Percentiles rank a stretch among this genome's conserved stretches.
Conservation (phyloP, 148 eudicot species). For the Silene conica region DNA sequence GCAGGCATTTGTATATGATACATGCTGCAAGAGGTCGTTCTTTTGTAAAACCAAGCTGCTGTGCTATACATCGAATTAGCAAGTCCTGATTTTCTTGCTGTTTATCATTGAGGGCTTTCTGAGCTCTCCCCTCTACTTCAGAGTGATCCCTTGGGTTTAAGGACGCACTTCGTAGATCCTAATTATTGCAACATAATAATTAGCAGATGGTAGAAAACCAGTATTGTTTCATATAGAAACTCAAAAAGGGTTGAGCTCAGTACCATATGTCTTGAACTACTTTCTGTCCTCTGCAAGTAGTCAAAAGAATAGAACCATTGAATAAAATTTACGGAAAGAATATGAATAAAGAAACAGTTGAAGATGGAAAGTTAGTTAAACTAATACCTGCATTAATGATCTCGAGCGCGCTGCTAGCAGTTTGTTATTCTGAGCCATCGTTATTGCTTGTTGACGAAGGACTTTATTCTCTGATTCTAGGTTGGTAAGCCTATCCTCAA, state of each 20-base stretch:
- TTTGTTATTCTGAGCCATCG: slow-evolving; percentile 77
- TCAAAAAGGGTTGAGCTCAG: slow-evolving; percentile 23
- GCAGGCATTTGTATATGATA: slow-evolving; percentile 82
- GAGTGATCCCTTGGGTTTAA: slow-evolving; percentile 47
- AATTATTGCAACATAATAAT: slow-evolving; percentile 16
- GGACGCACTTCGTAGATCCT: slow-evolving; percentile 66
- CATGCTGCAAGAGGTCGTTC: slow-evolving; percentile 87
- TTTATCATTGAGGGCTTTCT: slow-evolving; percentile 80
- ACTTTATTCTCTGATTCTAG: slow-evolving; percentile 81
- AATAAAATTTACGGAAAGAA: slow-evolving; percentile 18
- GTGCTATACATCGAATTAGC: slow-evolving; percentile 83
- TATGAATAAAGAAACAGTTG: slow-evolving; percentile 14
- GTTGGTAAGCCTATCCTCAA: slow-evolving; percentile 74
- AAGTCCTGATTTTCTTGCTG: slow-evolving; percentile 90
- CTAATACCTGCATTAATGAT: slow-evolving; percentile 73
- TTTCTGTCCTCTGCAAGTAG: slow-evolving; percentile 65
- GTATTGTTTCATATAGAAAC: slow-evolving; percentile 6
- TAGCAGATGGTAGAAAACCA: slow-evolving; percentile 5
- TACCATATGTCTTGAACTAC: slow-evolving; percentile 46
- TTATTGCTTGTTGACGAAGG: slow-evolving; percentile 81
- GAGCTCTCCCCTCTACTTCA: slow-evolving; percentile 70
- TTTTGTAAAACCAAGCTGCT: slow-evolving; percentile 74
- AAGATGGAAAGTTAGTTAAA: slow-evolving; percentile 3
- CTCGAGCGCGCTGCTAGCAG: slow-evolving; percentile 59
- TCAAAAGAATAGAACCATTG: slow-evolving; percentile 22